Evolutionary conservation across 441 rosid genomes (phyloP), one percentile per base, ranked within the genome.

Genomic region (Pelargonium citronellum): DNA sequence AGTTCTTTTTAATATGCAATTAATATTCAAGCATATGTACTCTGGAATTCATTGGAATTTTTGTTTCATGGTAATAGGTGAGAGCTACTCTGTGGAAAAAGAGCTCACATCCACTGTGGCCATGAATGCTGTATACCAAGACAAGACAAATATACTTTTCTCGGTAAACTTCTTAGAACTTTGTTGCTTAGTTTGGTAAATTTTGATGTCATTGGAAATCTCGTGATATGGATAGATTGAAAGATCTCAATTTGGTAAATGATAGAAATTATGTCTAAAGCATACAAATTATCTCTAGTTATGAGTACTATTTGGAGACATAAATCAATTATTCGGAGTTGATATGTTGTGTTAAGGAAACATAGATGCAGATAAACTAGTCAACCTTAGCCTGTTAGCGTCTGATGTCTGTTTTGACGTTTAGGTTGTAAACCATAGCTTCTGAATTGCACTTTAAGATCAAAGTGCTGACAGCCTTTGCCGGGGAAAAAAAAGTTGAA

Each of bases 101-200:
- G 97, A 88, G 77, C 83, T 92, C 4, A 84, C 83, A 71, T 76
- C 91, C 67, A 74, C 89, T 22, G 67, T 83, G 67, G 83, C 97
- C 72, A 80, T 89, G 67, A 90, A 95, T 85, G 99, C 98, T 73
- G 98, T 95, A 41, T 95, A 92, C 87, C 99, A 95, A 80, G 99
- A 95, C 89, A 95, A 95, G 88, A 95, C 92, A 67, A 95, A 95
- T 79, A 86, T 89, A 74, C 95, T 95, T 65, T 95, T 95, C 81
- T 95, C 99, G 86, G 99, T 95, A 88, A 75, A 74, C 74, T n/a
- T 76, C 80, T 55, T 20, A 58, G 74, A 66, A 69, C 66, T 39
- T 75, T 67, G 71, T 69, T 75, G 68, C 78, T 55, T 22, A 55
- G 30, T 27, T 27, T 27, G 30, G 30, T 27, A 27, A 27, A 27